Percentiles rank a stretch among this genome's conserved stretches.
phyloP scores from a whole-genome alignment of 2,329 filamentous ascomycete species.

The Grosmannia penicillata region DNA sequence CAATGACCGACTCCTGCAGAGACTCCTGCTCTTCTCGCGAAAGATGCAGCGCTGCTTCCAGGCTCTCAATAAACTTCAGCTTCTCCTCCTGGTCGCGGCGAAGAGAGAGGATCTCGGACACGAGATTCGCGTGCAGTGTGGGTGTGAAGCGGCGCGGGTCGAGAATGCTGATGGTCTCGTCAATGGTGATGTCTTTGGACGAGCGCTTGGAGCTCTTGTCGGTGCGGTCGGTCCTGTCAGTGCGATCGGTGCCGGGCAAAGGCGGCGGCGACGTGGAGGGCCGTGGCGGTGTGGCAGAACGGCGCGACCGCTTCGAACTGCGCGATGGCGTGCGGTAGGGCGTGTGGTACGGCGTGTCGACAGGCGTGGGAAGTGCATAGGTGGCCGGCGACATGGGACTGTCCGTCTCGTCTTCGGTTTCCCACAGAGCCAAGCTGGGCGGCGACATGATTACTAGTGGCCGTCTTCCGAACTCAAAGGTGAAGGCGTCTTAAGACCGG shows the following conservation, averaged over 20 bases:
- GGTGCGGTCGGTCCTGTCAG: conserved; percentile 25
- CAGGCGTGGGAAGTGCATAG: conserved; percentile 48
- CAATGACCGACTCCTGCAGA: conserved; percentile 45
- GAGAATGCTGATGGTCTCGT: conserved; percentile 59
- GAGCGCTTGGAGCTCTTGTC: conserved; percentile 34
- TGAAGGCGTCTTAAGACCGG: conserved; percentile 1
- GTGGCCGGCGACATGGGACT: conserved; percentile 34
- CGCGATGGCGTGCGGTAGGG: conserved; percentile 56
- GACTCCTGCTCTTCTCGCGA: conserved; percentile 61
- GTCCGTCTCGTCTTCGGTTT: conserved; percentile 48
- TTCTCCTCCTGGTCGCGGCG: conserved; percentile 86
- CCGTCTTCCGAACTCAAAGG: background rate
- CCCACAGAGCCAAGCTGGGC: conserved; percentile 38
- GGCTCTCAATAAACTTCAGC: conserved; percentile 66
- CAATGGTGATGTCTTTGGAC: conserved; percentile 42
- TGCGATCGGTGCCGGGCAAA: conserved; percentile 22
- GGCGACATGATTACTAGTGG: background rate
- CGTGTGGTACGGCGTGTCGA: conserved; percentile 57
- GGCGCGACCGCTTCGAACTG: conserved; percentile 43
- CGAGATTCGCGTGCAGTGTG: conserved; percentile 82
- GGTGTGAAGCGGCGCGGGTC: conserved; percentile 91
- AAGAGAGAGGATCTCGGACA: conserved; percentile 81
- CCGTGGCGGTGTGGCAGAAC: conserved; percentile 50
- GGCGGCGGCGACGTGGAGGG: conserved; percentile 45
- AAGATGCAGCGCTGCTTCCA: conserved; percentile 62